Percentiles rank a stretch among this genome's conserved stretches.
These are phyloP conservation scores for Helminthosporium solani DNA, from an alignment of 2,329 filamentous ascomycete species.

Conservation along the genomic window DNA sequence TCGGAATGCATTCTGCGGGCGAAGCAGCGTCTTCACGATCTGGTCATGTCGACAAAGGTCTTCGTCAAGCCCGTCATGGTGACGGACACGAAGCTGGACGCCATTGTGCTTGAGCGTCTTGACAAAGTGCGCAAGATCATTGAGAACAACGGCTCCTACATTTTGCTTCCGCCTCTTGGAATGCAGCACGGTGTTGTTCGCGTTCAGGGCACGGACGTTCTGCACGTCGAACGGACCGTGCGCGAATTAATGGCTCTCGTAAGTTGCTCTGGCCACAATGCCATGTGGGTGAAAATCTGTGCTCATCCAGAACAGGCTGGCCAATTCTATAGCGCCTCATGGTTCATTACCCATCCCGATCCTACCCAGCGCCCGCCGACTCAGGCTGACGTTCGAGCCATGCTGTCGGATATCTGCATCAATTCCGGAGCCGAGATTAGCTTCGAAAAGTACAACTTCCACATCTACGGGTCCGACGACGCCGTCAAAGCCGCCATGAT, in stretches of 20 bases:
- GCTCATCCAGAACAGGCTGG: constrained; percentile 63
- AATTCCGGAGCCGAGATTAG: constrained; percentile 94
- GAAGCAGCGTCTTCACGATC: constrained; percentile 86
- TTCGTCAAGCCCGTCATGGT: constrained; percentile 88
- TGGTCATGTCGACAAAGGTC: constrained; percentile 74
- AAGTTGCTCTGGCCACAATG: constrained; percentile 42
- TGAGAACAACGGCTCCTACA: constrained; percentile 92
- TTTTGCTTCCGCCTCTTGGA: constrained; percentile 85
- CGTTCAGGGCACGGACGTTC: constrained; percentile 87
- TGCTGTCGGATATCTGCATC: constrained; percentile 93
- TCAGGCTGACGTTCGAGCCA: constrained; percentile 73
- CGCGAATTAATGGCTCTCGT: constrained; percentile 94
- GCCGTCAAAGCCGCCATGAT: constrained; percentile 93
- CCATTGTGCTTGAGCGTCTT: constrained; percentile 82
- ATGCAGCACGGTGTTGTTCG: constrained; percentile 81
- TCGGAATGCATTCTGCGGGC: constrained; percentile 81
- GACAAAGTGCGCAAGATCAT: constrained; percentile 98
- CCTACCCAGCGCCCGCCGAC: constrained; percentile 62
- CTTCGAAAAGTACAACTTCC: constrained; percentile 92
- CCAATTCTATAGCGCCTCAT: constrained; percentile 96
- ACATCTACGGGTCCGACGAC: constrained; percentile 93
- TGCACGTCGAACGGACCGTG: constrained; percentile 92
- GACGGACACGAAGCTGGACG: constrained; percentile 89
- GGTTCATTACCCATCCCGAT: constrained; percentile 85
- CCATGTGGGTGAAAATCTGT: constrained; percentile 4